phyloP scores from a whole-genome alignment of 306 rosid species.

The Ormosia emarginata region DNA sequence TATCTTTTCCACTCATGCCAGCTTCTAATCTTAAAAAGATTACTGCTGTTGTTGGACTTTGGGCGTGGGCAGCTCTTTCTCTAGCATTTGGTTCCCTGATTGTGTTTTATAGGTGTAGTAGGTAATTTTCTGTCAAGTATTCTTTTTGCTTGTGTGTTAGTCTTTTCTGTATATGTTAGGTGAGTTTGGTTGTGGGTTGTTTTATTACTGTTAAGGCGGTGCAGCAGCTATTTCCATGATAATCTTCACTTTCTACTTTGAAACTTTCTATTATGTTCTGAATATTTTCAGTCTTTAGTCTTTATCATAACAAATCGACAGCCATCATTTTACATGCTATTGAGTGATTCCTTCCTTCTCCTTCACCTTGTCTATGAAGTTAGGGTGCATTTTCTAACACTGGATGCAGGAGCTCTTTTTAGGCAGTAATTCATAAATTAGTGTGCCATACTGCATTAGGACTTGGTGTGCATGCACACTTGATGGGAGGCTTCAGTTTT shows the following conservation, averaged over 20 bases:
- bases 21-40: conserved; percentile 80
- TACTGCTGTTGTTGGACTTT: conserved; percentile 81
- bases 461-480: neutral
- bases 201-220: conserved; percentile 1
- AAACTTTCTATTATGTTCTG: neutral
- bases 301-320: neutral
- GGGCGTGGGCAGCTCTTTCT: conserved; percentile 83
- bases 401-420: neutral
- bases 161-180: neutral
- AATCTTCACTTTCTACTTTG: neutral
- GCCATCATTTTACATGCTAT: neutral
- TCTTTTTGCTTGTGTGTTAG: conserved; percentile 21
- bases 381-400: neutral
- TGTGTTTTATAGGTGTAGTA: conserved; percentile 84
- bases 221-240: neutral
- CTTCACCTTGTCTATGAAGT: neutral
- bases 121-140: conserved; percentile 48
- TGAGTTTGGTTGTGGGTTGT: conserved; percentile 18
- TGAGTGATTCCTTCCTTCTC: neutral
- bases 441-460: neutral
- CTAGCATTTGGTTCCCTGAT: conserved; percentile 50
- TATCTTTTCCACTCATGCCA: conserved; percentile 39
- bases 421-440: neutral
- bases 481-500: neutral
- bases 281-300: neutral